Percentiles rank a stretch among this genome's conserved stretches.
These are phyloP conservation scores for Fusarium multiceps DNA, from an alignment of 2,329 filamentous ascomycete genomes.

Conservation along the genomic window DNA sequence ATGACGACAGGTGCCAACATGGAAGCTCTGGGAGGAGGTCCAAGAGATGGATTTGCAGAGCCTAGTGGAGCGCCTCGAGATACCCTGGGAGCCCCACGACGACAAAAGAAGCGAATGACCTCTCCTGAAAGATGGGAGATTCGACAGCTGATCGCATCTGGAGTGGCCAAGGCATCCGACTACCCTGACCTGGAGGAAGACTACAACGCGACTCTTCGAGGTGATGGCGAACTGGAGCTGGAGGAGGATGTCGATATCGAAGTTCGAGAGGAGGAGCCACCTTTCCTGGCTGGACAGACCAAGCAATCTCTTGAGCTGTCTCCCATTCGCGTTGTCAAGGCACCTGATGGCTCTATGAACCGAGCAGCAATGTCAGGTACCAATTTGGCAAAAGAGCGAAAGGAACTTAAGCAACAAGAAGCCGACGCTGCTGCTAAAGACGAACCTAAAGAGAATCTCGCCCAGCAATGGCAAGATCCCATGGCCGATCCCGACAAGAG, in stretches of 20 bases:
- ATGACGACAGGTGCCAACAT: conserved; percentile 92
- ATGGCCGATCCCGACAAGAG: conserved; percentile 88
- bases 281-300: conserved; percentile 94
- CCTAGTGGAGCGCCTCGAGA: conserved; percentile 52
- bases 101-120: conserved; percentile 90
- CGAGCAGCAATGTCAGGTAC: conserved; percentile 95
- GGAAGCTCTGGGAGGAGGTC: conserved; percentile 77
- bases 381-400: conserved; percentile 85
- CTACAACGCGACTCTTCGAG: conserved; percentile 86
- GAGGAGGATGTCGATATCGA: conserved; percentile 99
- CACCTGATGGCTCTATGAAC: conserved; percentile 97
- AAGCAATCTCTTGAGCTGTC: conserved; percentile 96
- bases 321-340: conserved; percentile 95
- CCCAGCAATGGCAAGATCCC: conserved; percentile 95
- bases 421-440: conserved; percentile 79
- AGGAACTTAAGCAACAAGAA: conserved; percentile 90
- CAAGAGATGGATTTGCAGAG: conserved; percentile 67
- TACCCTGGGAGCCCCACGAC: conserved; percentile 59
- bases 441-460: conserved; percentile 82
- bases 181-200: conserved; percentile 96
- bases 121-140: conserved; percentile 99
- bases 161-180: conserved; percentile 90
- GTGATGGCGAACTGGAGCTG: conserved; percentile 87
- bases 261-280: conserved; percentile 94
- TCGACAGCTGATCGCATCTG: conserved; percentile 93